Conservation (phyloP, 768 basidiomycete genomes). For the Gautieria morchelliformis region DNA sequence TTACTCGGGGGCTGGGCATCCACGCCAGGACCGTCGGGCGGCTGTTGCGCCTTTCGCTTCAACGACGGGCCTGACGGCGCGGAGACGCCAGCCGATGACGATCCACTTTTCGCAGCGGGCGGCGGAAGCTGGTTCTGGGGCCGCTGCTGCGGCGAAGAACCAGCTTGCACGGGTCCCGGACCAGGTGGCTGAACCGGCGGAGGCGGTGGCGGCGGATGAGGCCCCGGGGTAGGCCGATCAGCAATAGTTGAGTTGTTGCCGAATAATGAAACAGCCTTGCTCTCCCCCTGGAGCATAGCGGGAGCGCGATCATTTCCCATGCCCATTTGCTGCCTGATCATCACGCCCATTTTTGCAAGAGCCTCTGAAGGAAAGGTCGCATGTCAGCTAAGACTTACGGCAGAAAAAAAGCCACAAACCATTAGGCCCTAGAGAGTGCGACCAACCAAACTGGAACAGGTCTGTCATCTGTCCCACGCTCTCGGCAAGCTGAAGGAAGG, state of each 20-base stretch:
- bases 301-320: not conserved
- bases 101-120: not conserved
- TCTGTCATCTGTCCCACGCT: conserved; percentile 76
- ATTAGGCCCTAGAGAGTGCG: conserved; percentile 47
- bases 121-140: conserved; percentile 8
- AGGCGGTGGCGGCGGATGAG: conserved; percentile 33
- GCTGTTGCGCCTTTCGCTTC: conserved; percentile 24
- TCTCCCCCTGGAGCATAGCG: not conserved
- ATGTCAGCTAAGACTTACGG: not conserved
- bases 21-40: not conserved
- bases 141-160: conserved; percentile 16
- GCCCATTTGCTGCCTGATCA: not conserved
- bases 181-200: conserved; percentile 30
- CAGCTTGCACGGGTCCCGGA: not conserved
- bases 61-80: conserved; percentile 13
- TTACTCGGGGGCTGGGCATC: conserved; percentile 34
- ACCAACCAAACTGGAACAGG: conserved; percentile 55
- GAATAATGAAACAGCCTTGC: not conserved
- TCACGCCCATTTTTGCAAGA: not conserved
- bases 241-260: conserved; percentile 17
- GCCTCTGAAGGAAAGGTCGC: not conserved
- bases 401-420: conserved; percentile 37
- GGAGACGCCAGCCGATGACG: conserved; percentile 1
- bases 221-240: conserved; percentile 14
- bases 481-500: conserved; percentile 52